Conservation (phyloP, 1,139 yeast genomes). For the Magnusiomyces fungicola region DNA sequence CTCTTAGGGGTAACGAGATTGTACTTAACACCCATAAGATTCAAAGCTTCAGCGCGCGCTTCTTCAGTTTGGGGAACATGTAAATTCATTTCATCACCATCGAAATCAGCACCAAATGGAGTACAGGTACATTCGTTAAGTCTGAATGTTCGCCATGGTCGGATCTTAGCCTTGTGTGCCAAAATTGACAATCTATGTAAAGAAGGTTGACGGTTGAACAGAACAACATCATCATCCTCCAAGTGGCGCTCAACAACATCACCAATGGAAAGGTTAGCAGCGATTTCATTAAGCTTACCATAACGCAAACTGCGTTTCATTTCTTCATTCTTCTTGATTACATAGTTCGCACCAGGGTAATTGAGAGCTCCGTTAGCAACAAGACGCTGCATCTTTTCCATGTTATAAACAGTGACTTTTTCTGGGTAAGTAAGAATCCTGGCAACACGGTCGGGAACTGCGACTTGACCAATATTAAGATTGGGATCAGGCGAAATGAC, state of each 20-base stretch:
- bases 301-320: constrained; percentile 84
- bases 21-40: constrained; percentile 95
- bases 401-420: constrained; percentile 82
- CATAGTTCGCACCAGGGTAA: constrained; percentile 96
- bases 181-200: constrained; percentile 89
- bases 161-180: constrained; percentile 89
- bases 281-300: constrained; percentile 76
- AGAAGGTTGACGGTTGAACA: constrained; percentile 97
- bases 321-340: constrained; percentile 73
- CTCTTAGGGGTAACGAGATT: constrained; percentile 92
- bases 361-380: constrained; percentile 77
- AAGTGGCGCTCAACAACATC: constrained; percentile 97
- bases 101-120: constrained; percentile 98
- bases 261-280: constrained; percentile 71
- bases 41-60: constrained; percentile 96
- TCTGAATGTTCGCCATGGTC: constrained; percentile 98
- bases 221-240: constrained; percentile 93
- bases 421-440: constrained; percentile 95
- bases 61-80: constrained; percentile 99
- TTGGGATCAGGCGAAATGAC: constrained; percentile 99
- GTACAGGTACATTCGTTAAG: constrained; percentile 99
- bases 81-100: constrained; percentile 98
- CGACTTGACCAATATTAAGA: constrained; percentile 89
- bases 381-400: constrained; percentile 62
- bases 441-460: constrained; percentile 96